phyloP scores from a whole-genome alignment of 129 eudicot species.

The Artemisia argyi region DNA sequence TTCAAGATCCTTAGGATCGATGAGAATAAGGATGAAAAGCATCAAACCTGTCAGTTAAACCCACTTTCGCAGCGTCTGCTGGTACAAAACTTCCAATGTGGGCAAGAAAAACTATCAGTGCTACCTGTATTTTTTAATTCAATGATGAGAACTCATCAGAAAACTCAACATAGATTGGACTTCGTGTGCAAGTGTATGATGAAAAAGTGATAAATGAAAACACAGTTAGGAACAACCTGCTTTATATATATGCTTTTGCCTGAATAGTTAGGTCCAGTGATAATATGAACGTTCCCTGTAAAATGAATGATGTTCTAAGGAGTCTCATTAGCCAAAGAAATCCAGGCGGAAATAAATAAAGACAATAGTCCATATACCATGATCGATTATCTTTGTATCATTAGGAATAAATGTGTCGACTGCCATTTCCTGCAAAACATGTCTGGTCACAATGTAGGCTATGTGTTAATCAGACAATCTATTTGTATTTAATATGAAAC shows the following conservation, averaged over 20 bases:
- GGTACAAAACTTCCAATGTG: constrained; percentile 97
- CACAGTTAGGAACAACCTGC: constrained; percentile 54
- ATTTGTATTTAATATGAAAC: neutral
- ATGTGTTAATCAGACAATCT: constrained; percentile 3
- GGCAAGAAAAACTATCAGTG: constrained; percentile 93
- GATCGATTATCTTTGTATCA: constrained; percentile 77
- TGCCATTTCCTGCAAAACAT: constrained; percentile 97
- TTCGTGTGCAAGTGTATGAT: constrained; percentile 11
- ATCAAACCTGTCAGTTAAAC: constrained; percentile 85
- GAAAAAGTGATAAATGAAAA: constrained; percentile 10
- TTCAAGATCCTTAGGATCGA: constrained; percentile 14
- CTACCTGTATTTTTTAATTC: constrained; percentile 53
- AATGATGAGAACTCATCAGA: neutral
- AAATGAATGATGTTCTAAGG: constrained; percentile 9
- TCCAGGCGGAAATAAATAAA: constrained; percentile 19
- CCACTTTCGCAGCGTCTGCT: constrained; percentile 90
- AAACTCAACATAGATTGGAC: neutral
- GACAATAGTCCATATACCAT: constrained; percentile 41
- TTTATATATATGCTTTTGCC: constrained; percentile 95
- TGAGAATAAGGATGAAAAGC: constrained; percentile 10
- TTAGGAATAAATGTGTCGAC: constrained; percentile 97
- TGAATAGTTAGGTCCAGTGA: constrained; percentile 95
- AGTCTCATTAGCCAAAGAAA: constrained; percentile 7
- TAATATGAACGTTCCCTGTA: constrained; percentile 81
- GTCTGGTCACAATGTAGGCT: constrained; percentile 48